A percentile compares a stretch with the other conserved stretches of the same genome.
Conservation (phyloP, 441 rosid species). For the Eutrema salsugineum region DNA sequence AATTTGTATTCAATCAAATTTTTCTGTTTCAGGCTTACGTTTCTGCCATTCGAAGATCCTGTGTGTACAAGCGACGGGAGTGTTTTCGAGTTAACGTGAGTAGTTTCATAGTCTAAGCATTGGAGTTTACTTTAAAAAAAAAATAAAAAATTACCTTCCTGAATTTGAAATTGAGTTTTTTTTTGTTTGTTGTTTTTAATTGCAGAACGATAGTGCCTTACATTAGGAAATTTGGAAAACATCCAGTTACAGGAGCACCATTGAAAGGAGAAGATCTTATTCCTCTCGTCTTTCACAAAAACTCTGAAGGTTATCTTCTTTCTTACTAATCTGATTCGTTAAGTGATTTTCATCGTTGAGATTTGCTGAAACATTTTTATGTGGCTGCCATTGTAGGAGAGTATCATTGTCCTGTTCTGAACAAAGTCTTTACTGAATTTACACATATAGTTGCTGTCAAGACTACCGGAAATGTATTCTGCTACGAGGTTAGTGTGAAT, state of each 20-base stretch:
- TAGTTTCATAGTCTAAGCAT: not conserved
- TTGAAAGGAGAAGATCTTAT: slow-evolving; percentile 76
- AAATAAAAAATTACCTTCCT: not conserved
- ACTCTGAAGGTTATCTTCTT: slow-evolving; percentile 59
- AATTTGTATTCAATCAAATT: not conserved
- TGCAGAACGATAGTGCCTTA: slow-evolving; percentile 80
- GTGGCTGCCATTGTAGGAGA: slow-evolving; percentile 53
- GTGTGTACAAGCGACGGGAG: slow-evolving; percentile 86
- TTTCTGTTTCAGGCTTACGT: slow-evolving; percentile 65
- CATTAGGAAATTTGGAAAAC: slow-evolving; percentile 76
- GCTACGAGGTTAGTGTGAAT: slow-evolving; percentile 60
- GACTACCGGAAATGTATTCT: slow-evolving; percentile 87
- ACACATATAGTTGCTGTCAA: slow-evolving; percentile 90
- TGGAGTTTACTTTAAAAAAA: not conserved
- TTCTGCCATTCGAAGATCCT: slow-evolving; percentile 80
- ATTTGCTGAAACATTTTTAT: not conserved
- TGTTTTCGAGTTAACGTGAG: slow-evolving; percentile 83
- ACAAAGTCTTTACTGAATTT: slow-evolving; percentile 90
- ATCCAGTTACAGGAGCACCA: slow-evolving; percentile 79
- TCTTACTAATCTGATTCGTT: not conserved
- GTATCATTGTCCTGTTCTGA: slow-evolving; percentile 84
- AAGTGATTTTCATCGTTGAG: not conserved
- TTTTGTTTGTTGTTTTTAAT: not conserved
- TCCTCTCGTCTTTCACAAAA: slow-evolving; percentile 77
- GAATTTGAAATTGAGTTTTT: slow-evolving; percentile 1